Percentiles rank a stretch among this genome's conserved stretches.
These are phyloP conservation scores for Coprinopsis strossmayeri DNA, from an alignment of 768 basidiomycete genomes.

Conservation along the genomic window DNA sequence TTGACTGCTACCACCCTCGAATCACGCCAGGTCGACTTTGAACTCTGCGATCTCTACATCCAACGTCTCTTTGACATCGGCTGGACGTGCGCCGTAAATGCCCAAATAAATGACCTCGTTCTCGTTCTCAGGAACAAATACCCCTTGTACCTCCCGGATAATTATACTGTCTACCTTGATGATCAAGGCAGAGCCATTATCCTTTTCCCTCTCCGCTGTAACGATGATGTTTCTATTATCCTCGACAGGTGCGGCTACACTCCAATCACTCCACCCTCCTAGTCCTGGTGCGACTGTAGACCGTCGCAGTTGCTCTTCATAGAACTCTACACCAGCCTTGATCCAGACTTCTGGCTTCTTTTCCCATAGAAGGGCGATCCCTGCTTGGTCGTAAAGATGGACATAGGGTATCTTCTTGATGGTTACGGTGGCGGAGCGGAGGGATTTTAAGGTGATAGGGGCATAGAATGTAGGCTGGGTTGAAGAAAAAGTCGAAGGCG, in stretches of 20 bases:
- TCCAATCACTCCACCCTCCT: slow-evolving; percentile 5
- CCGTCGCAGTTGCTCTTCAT: neutral
- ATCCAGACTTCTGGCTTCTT: slow-evolving; percentile 1
- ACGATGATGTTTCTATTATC: neutral
- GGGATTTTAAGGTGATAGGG: neutral
- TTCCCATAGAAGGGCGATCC: neutral
- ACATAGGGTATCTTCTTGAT: slow-evolving; percentile 2
- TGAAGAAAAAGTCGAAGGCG: neutral
- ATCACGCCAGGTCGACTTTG: neutral
- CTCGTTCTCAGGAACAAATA: slow-evolving; percentile 1
- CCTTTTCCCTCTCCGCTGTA: neutral
- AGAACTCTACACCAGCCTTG: slow-evolving; percentile 4
- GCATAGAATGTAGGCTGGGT: neutral
- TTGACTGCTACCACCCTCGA: neutral
- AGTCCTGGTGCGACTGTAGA: neutral
- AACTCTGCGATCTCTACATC: slow-evolving; percentile 4
- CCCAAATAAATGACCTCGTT: neutral
- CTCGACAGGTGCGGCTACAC: neutral
- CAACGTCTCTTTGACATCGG: slow-evolving; percentile 1
- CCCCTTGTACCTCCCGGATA: slow-evolving; percentile 1
- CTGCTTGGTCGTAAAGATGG: slow-evolving; percentile 1
- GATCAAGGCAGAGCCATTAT: neutral
- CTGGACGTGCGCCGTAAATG: neutral
- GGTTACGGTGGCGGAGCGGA: neutral
- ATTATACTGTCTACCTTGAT: neutral